Base-by-base conservation (phyloP, 2,329 filamentous ascomycete species). In the Incumbomyces lentus region DNA sequence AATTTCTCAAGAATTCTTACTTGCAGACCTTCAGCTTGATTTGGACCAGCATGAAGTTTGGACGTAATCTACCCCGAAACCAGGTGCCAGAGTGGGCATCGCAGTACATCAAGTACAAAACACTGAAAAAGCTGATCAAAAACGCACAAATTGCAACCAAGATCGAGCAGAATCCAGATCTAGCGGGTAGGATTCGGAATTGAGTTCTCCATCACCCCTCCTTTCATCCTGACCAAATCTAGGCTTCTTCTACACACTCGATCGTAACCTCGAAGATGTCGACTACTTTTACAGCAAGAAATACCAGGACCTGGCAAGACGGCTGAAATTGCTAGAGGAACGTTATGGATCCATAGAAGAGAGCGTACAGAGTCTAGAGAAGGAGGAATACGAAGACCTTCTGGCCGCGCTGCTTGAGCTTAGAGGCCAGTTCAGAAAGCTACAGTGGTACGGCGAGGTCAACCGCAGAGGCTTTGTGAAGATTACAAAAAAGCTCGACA, bases 401-500 rank as follows among this genome's bases (percentile, higher is more conserved):
- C 84, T 93, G 71, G 87, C 84, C 31, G 88, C 89, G 31, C 71
- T 98, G 42, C 76, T 96, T 29, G 92, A 98, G 66, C 73, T 96
- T 50, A 79, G 92, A 48, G 83, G 82, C 44, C 86, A 93, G 61
- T 68, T 96, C 55, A 78, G 92, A 49, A 96, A 96, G 59, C 72
- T 98, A 44, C 86, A 94, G 64, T 96, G 89, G 89, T 98, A 96
- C 62, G 90, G 89, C 41, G 90, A 96, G 67, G 90, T 96, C 59
- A 98, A 98, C 64, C 79, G 89, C 44, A 77, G 86, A 53, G 92
- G 92, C 1, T 98, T 98, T 60, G 79, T 93, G 64, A 98, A 98
- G 70, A 98, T 98, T 64, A 95, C 92, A 43, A 98, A 98, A 72
- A 98, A 98, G 68, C 72, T 95, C 38, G 92, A 98, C 68, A 98